These are phyloP conservation scores for Poa pratensis DNA, from an alignment of 176 grass and related monocot species.

Conservation along the genomic window DNA sequence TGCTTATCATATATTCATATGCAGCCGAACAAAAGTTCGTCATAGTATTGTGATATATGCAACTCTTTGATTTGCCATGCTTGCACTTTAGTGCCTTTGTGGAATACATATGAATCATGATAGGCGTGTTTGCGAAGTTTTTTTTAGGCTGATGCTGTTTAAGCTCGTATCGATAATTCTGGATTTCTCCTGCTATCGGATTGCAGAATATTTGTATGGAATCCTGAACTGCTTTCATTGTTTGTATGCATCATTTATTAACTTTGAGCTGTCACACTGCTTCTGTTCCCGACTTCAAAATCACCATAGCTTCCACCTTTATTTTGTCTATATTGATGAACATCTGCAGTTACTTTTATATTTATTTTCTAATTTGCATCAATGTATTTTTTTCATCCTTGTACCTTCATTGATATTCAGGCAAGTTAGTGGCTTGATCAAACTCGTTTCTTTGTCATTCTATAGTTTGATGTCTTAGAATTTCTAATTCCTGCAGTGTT, in stretches of 20 bases:
- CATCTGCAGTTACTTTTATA: neutral
- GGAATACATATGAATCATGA: neutral
- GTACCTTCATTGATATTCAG: neutral
- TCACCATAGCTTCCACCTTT: neutral
- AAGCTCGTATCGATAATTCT: neutral
- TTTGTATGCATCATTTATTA: neutral
- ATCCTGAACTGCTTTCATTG: neutral
- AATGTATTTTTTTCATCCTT: too few species aligned
- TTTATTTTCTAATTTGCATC: neutral
- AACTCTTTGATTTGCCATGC: neutral
- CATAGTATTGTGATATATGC: conserved; percentile 35
- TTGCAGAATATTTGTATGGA: neutral
- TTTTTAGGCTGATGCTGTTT: neutral
- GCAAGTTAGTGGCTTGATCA: neutral
- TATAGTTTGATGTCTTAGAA: neutral
- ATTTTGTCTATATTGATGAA: conserved; percentile 9
- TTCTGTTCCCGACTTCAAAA: neutral
- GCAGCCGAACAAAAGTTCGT: conserved; percentile 29
- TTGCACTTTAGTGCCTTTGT: neutral
- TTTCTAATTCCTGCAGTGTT: conserved; percentile 1
- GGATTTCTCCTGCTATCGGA: neutral
- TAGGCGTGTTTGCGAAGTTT: neutral
- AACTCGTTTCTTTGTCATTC: neutral
- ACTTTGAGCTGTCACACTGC: neutral
- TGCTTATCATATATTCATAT: conserved; percentile 19